These are phyloP conservation scores for Cymbopogon flexuosus DNA, from an alignment of 202 grass and related monocot species.

Conservation along the genomic window DNA sequence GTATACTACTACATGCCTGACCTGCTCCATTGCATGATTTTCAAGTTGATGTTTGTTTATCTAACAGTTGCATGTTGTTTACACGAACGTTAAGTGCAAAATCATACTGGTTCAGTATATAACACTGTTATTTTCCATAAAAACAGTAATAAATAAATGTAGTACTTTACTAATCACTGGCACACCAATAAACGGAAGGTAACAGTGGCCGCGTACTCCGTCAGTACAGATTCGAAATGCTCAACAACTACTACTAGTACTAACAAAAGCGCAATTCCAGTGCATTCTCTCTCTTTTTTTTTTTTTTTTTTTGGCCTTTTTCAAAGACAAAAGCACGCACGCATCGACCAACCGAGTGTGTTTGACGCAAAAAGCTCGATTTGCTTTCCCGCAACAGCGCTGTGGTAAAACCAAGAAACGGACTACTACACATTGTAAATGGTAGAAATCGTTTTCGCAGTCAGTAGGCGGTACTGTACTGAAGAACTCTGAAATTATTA, in stretches of 20 bases:
- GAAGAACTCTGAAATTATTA: not conserved
- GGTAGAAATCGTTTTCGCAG: not conserved
- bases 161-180: not conserved
- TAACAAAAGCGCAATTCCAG: constrained; percentile 26
- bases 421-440: not conserved
- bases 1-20: not conserved
- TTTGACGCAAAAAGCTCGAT: constrained; percentile 11
- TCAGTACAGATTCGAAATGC: not conserved
- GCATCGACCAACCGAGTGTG: constrained; percentile 5
- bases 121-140: not conserved
- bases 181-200: not conserved
- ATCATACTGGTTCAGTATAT: not conserved
- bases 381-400: constrained; percentile 8
- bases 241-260: not conserved
- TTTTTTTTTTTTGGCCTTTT: no score
- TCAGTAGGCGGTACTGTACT: not conserved
- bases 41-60: not conserved
- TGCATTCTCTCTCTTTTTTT: constrained; percentile 20
- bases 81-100: not conserved
- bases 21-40: not conserved
- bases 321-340: not conserved
- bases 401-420: not conserved
- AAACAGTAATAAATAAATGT: not conserved
- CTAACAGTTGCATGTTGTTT: not conserved
- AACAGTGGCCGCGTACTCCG: not conserved